These are phyloP conservation scores for Zychaea mexicana DNA, from an alignment of 371 early-diverging fungal species.

Conservation along the genomic window DNA sequence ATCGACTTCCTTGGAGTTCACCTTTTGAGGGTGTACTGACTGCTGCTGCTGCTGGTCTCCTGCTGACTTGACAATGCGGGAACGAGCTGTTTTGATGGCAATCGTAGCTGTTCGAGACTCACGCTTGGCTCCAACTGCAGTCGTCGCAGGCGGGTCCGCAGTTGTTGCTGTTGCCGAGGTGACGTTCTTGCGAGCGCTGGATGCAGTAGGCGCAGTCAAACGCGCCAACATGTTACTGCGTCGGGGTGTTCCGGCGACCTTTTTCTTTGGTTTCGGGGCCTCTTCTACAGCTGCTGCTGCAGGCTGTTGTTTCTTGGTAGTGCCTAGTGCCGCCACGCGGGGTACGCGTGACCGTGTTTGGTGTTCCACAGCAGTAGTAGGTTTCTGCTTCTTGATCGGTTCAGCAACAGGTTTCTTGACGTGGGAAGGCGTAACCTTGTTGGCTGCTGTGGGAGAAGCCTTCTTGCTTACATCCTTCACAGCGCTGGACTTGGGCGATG, in stretches of 20 bases:
- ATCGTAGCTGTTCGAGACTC: constrained; percentile 8
- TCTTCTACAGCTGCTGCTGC: not conserved
- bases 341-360: not conserved
- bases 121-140: not conserved
- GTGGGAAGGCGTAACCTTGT: not conserved
- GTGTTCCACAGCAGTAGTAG: not conserved
- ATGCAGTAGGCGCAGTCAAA: constrained; percentile 22
- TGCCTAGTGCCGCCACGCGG: not conserved
- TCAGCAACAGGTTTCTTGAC: not conserved
- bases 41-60: not conserved
- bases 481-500: not conserved
- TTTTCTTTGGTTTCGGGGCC: not conserved
- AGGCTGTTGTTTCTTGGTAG: not conserved
- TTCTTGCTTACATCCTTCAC: not conserved
- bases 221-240: constrained; percentile 8
- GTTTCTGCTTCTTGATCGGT: not conserved
- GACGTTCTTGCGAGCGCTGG: constrained; percentile 17
- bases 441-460: not conserved
- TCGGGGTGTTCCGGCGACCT: not conserved
- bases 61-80: constrained; percentile 8
- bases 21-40: not conserved
- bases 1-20: not conserved
- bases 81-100: constrained; percentile 13
- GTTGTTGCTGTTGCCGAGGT: not conserved
- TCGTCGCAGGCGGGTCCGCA: not conserved